These are phyloP conservation scores for Colletotrichum truncatum DNA, from an alignment of 2,329 filamentous ascomycete genomes.

Conservation along the genomic window DNA sequence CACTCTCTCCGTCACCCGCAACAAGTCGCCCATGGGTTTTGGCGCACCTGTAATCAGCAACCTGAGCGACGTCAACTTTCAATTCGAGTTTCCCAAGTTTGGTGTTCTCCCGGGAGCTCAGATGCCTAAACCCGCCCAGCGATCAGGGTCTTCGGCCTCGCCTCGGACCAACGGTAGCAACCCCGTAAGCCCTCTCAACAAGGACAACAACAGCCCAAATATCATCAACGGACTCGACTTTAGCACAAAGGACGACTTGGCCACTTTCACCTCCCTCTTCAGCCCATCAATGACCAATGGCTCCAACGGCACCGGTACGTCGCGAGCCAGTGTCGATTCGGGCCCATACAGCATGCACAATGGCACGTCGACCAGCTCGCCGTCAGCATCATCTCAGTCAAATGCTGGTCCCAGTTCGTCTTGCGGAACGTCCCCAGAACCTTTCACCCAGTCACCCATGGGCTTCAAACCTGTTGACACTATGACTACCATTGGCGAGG, in stretches of 20 bases:
- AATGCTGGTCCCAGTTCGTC: conserved; percentile 69
- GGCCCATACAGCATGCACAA: conserved; percentile 54
- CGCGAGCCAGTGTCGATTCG: conserved; percentile 62
- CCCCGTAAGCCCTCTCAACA: conserved; percentile 44
- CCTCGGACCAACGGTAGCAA: conserved; percentile 35
- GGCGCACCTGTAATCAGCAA: conserved; percentile 63
- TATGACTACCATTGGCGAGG: conserved; percentile 72
- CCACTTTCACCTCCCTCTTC: conserved; percentile 67
- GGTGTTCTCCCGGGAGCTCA: conserved; percentile 72
- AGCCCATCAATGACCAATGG: conserved; percentile 60
- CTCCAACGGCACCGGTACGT: conserved; percentile 48
- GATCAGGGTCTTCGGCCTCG: conserved; percentile 20
- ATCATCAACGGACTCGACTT: conserved; percentile 38
- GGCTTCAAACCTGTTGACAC: conserved; percentile 71
- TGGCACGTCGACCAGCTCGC: conserved; percentile 69
- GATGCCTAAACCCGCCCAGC: conserved; percentile 32
- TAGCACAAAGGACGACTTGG: conserved; percentile 57
- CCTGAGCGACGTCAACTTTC: conserved; percentile 81
- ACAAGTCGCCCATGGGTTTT: conserved; percentile 53
- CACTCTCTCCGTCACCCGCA: conserved; percentile 36
- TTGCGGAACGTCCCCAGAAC: conserved; percentile 82
- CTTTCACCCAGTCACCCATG: conserved; percentile 75
- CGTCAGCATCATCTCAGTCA: conserved; percentile 70
- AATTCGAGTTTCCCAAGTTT: conserved; percentile 97
- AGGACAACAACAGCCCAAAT: conserved; percentile 41